phyloP scores from a whole-genome alignment of 495 filamentous ascomycete genomes.

The Podospora pseudopauciseta region DNA sequence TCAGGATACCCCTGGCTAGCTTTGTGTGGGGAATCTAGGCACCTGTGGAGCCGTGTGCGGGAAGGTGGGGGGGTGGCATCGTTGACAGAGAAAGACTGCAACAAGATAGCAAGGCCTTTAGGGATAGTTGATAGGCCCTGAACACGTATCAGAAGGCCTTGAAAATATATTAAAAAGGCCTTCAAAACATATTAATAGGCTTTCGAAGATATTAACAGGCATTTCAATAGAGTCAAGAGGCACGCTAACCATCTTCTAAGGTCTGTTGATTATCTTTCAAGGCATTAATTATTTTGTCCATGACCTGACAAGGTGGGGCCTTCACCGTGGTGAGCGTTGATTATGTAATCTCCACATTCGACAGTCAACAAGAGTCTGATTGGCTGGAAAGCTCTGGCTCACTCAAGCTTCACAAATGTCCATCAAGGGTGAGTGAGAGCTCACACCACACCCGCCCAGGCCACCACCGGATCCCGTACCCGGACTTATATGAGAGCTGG shows the following conservation, averaged over 20 bases:
- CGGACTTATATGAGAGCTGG: background rate
- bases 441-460: background rate
- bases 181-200: no score
- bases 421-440: background rate
- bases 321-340: background rate
- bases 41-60: slow-evolving; percentile 7
- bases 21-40: background rate
- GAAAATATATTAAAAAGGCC: no score
- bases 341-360: slow-evolving; percentile 1
- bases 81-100: no score
- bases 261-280: background rate
- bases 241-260: no score
- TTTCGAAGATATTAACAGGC: no score
- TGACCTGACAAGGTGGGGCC: no score
- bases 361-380: background rate
- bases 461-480: background rate
- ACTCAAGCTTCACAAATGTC: background rate
- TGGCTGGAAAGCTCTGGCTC: slow-evolving; percentile 6
- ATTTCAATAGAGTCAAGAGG: no score
- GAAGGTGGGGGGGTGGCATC: background rate
- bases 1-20: slow-evolving; percentile 10
- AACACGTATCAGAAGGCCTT: no score
- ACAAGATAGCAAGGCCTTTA: no score
- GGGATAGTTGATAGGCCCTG: no score
- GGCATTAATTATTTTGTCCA: no score